A percentile compares a stretch with the other conserved stretches of the same genome.
Conservation (phyloP, 2,329 filamentous ascomycete species). For the Pseudogymnoascus sp. region DNA sequence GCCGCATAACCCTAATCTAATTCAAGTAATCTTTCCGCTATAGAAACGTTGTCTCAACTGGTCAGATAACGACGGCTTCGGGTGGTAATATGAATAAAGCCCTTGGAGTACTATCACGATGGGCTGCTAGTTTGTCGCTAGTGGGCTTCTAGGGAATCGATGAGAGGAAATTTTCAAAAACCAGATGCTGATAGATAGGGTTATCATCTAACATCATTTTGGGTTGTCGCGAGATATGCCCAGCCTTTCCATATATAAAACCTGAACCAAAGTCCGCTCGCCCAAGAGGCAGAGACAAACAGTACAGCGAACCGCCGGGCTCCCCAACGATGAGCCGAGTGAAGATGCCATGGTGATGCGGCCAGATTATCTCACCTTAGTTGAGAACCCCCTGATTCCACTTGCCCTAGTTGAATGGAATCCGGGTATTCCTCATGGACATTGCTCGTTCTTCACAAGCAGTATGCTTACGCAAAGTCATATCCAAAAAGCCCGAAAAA, state of each 20-base stretch:
- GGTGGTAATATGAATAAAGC: background rate
- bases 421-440: no score
- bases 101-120: background rate
- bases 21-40: background rate
- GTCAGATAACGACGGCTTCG: background rate
- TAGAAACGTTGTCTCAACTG: background rate
- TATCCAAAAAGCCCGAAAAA: no score
- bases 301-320: conserved; percentile 33
- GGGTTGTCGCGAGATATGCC: no score
- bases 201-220: no score
- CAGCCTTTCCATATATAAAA: conserved; percentile 48
- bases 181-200: no score
- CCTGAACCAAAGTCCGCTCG: conserved; percentile 55
- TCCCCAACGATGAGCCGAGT: conserved; percentile 37
- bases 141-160: background rate
- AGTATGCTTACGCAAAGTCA: no score
- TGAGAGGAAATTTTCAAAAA: background rate
- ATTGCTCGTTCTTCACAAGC: no score
- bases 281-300: conserved; percentile 47
- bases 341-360: conserved; percentile 29
- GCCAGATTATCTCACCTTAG: no score
- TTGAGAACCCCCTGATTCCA: no score
- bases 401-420: no score
- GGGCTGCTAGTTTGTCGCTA: background rate
- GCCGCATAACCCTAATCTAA: background rate